Conservation (phyloP, 1,284 basidiomycete genomes). For the Leccinum insolens region DNA sequence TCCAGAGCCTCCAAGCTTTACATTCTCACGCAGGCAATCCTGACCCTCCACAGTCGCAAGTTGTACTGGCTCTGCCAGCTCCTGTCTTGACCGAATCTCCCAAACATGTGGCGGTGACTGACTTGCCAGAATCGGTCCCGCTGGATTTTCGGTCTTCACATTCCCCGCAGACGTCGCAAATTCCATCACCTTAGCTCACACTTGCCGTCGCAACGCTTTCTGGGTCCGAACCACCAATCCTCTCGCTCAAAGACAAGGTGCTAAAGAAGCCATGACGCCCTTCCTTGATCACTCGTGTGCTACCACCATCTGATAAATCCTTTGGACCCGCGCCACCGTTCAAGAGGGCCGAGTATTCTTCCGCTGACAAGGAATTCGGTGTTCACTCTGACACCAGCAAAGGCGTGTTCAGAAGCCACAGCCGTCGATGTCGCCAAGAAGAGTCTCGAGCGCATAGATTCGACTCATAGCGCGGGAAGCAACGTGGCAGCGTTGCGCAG, state of each 20-base stretch:
- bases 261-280: slow-evolving; percentile 19
- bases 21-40: slow-evolving; percentile 26
- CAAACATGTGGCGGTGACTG: slow-evolving; percentile 8
- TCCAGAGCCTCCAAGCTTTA: slow-evolving; percentile 21
- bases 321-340: slow-evolving; percentile 25
- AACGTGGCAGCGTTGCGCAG: slow-evolving; percentile 71
- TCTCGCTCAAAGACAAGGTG: slow-evolving; percentile 2
- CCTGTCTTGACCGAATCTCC: slow-evolving; percentile 25
- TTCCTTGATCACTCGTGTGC: slow-evolving; percentile 25
- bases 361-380: slow-evolving; percentile 31
- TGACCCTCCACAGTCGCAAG: slow-evolving; percentile 22
- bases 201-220: not conserved
- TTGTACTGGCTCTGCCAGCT: slow-evolving; percentile 31
- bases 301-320: slow-evolving; percentile 20
- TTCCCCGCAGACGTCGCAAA: slow-evolving; percentile 10
- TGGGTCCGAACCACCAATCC: not conserved
- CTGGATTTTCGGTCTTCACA: slow-evolving; percentile 8
- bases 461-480: slow-evolving; percentile 54
- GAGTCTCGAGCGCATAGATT: slow-evolving; percentile 48
- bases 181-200: slow-evolving; percentile 4
- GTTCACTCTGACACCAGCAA: slow-evolving; percentile 22
- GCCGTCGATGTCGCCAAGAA: slow-evolving; percentile 32
- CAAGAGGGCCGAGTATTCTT: slow-evolving; percentile 18
- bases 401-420: slow-evolving; percentile 29
- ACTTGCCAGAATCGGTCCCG: slow-evolving; percentile 9